A percentile compares a stretch with the other conserved stretches of the same genome.
phyloP scores from a whole-genome alignment of 768 basidiomycete species.

The Russula dissimulans region DNA sequence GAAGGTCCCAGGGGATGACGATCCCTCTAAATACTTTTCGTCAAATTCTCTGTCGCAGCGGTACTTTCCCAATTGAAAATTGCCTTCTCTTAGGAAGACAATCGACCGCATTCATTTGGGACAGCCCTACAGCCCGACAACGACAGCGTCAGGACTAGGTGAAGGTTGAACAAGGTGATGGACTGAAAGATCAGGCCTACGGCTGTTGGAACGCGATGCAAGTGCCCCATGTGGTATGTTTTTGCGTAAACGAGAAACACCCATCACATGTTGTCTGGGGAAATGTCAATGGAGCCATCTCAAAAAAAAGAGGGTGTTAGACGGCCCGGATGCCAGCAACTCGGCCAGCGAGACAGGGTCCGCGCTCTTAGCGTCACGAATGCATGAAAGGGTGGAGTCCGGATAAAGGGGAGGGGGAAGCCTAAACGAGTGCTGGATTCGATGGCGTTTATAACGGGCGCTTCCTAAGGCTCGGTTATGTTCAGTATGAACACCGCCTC shows the following conservation, averaged over 20 bases:
- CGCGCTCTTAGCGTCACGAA: too few relatives aligned
- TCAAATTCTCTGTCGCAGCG: neutral
- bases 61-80: neutral
- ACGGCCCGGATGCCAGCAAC: too few relatives aligned
- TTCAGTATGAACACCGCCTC: too few relatives aligned
- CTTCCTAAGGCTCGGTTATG: too few relatives aligned
- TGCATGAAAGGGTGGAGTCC: too few relatives aligned
- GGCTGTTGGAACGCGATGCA: neutral
- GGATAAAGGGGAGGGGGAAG: too few relatives aligned
- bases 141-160: neutral
- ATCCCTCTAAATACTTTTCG: neutral
- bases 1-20: neutral
- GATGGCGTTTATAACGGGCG: too few relatives aligned
- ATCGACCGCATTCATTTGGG: neutral
- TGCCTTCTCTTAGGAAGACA: neutral
- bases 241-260: neutral
- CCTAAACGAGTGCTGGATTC: too few relatives aligned
- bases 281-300: too few relatives aligned
- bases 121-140: constrained; percentile 3
- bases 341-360: too few relatives aligned
- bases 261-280: neutral
- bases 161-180: neutral
- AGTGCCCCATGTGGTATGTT: neutral
- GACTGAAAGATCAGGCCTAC: neutral
- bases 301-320: too few relatives aligned